Base-by-base conservation (phyloP, 257 asterid genomes). In the Solanum dulcamara region DNA sequence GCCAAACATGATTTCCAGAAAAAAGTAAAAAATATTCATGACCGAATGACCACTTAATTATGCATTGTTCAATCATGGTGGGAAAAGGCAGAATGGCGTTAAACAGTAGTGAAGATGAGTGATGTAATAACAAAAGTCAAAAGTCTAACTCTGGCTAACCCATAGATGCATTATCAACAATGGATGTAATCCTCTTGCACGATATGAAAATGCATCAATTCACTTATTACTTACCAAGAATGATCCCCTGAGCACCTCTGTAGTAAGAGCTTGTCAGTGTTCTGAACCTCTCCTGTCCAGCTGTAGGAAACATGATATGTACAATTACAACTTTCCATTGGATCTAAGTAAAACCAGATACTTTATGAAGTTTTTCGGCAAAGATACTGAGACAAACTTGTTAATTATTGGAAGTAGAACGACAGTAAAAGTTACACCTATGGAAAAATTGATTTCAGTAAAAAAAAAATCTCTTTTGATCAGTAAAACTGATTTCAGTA, bases 281-380 rank as follows among this genome's bases (percentile, higher is more conserved):
- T 91, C 98, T 92, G 91, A 96, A 96, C 88, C 97, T 93, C 90
- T 96, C 99, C 85, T 96, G 99, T 88, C 99, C 99, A 90, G 99
- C 99, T 94, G 97, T 88, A 90, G 57, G 68, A 86, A 67, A 81
- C 24, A 84, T 40, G 55, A 83, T 37, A 48, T 84, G 71, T 24
- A 46, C 67, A 7, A 32, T 83, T 62, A 40, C 22, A 40, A 83
- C 26, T 44, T 60, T 83, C 59, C 60, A 26, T 40, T 62, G 13
- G 55, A 62, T 66, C 62, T 8, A 64, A n/a, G 33, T 42, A 83
- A 48, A 83, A 62, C 2, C 4, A 62, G 68, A n/a, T 28, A 4
- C 20, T 40, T 10, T 17, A 60, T 26, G 14, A 75, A 44, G 60
- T 13, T 44, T 7, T 48, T 44, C 38, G 4, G 0, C 26, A 26